Base-by-base conservation (phyloP, 805 yeast species). In the Phaffomyces thermotolerans region DNA sequence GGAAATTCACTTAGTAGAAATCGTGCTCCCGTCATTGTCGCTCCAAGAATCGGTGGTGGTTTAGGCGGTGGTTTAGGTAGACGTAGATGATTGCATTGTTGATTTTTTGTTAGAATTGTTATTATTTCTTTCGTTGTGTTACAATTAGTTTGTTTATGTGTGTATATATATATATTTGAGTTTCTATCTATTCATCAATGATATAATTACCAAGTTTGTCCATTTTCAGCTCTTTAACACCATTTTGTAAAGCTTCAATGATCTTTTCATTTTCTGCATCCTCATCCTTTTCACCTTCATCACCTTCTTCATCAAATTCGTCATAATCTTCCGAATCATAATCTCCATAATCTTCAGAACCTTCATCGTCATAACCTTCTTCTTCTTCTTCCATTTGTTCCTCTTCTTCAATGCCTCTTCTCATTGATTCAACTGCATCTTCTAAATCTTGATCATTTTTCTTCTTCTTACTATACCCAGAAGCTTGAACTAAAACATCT, bases 401-500 rank as follows among this genome's bases (percentile, higher is more conserved):
- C 4, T 60, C 62, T 4, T 60, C 60, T 23, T 59, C 52, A 24
- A 60, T 65, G 22, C 67, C 62, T 5, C 67, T 67, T 64, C 87
- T 73, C 88, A 81, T 81, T 4, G 72, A 52, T 31, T 74, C 72
- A 40, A 89, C 79, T 2, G 95, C 96, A 34, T 69, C 72, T 60
- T 89, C 96, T 53, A 89, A 70, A 42, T 84, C 90, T 54, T 74
- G 72, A 47, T 75, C 79, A 44, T 73, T 75, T 37, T 66, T 62
- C 52, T 73, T 73, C 59, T 76, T 76, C 54, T 76, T 76, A 48
- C 72, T 71, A 45, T 59, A 88, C 1, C 99, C 99, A 1, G 96
- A 87, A 1, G 99, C 99, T 55, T 84, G 82, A 3, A 93, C 95
- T 50, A 81, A 78, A n/a, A 79, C 73, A 66, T 93, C 99, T 52